Base-by-base conservation (phyloP, 2,329 filamentous ascomycete species). In the Penicillium sclerotigenum region DNA sequence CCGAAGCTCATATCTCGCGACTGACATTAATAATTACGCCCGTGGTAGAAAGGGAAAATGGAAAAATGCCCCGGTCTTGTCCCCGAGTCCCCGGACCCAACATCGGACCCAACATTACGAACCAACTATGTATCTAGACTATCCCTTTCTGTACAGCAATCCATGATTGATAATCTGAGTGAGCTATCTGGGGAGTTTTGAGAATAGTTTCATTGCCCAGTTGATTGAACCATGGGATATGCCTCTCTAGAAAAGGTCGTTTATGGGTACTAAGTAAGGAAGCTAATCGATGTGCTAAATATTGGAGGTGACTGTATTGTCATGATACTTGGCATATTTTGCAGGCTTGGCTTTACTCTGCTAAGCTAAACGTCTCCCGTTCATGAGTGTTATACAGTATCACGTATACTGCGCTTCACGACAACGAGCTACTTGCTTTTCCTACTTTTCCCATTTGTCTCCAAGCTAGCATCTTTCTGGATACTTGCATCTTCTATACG, bases 241-340 rank as follows among this genome's bases (percentile, higher is more conserved):
- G 18, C 6, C 8, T 5, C 13, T 33, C 24, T n/a, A 29, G 14
- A n/a, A n/a, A 20, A 2, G n/a, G 33, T 10, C n/a, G 4, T 20
- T 46, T 20, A 26, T 36, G 46, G 20, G 14, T 36, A 26, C 22
- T 6, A 16, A 40, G 26, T 26, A 52, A n/a, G 26, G 10, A 22
- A 42, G 5, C 4, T 36, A 46, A 18, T 52, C 22, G 28, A 36
- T 51, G 1, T 16, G 22, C 31, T 43, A 22, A 31, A 13, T n/a
- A 31, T 13, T 20, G 18, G 22, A 5, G 10, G 13, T 47, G 18
- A 31, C 42, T 29, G 42, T 47, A 29, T 28, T 42, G 26, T 42
- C 13, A 26, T 31, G 37, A 36, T 31, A 16, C 13, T 56, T 58
- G 47, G 31, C 37, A 62, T 58, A 50, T 54, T 47, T 57, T 62